A percentile compares a stretch with the other conserved stretches of the same genome.
Evolutionary conservation across 164 flowering plant genomes (phyloP).

Genomic region (Taxillus chinensis): DNA sequence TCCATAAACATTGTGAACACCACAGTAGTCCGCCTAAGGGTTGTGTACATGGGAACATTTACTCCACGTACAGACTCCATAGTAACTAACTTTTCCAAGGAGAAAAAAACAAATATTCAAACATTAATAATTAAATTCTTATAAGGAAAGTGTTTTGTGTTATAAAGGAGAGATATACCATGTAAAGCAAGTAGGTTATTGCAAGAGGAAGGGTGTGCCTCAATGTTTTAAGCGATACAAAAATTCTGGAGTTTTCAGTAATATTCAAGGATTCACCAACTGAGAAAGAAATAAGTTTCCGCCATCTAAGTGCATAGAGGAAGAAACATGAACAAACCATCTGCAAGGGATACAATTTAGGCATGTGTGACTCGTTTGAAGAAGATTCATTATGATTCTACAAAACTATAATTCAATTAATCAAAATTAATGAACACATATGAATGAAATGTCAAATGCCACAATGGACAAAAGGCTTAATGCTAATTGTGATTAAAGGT

Average conservation of each 20-base stretch:
- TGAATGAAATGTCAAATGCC: too few relatives aligned
- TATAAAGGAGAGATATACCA: conserved; percentile 18
- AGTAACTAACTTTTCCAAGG: conserved; percentile 31
- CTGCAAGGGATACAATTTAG: conserved; percentile 19
- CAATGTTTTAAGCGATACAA: conserved; percentile 39
- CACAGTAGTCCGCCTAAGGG: conserved; percentile 46
- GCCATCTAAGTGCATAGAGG: conserved; percentile 34
- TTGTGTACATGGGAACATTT: conserved; percentile 57
- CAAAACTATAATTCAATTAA: too few relatives aligned
- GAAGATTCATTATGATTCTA: too few relatives aligned
- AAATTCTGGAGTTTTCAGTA: conserved; percentile 17
- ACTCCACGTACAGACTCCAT: conserved; percentile 59
- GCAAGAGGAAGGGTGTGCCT: conserved; percentile 43
- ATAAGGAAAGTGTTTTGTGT: background rate
- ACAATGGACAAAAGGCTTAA: too few relatives aligned
- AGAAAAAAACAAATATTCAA: background rate
- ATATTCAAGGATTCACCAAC: conserved; percentile 20
- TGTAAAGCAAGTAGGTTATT: conserved; percentile 39
- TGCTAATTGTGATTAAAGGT: too few relatives aligned
- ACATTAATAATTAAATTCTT: conserved; percentile 3
- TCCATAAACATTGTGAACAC: conserved; percentile 45
- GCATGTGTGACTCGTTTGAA: background rate
- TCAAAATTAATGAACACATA: too few relatives aligned
- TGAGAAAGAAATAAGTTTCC: conserved; percentile 39
- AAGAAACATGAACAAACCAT: conserved; percentile 43